These are phyloP conservation scores for Parachaetomium inaequale DNA, from an alignment of 495 filamentous ascomycete species.

Conservation along the genomic window DNA sequence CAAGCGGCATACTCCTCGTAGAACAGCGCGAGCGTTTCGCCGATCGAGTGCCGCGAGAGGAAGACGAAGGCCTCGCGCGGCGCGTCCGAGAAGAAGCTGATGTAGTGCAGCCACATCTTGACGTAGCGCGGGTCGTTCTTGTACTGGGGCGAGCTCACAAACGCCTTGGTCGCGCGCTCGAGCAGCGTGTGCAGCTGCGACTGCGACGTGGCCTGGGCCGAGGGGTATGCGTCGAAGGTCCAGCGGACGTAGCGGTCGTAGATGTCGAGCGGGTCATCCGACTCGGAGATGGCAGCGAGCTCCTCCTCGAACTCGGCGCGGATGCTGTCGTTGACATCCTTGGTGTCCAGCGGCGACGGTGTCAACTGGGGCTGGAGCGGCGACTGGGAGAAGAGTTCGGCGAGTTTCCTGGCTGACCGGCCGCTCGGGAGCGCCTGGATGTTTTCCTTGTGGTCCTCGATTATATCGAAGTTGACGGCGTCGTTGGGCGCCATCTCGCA, in stretches of 20 bases:
- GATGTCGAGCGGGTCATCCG: conserved; percentile 91
- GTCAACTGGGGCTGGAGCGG: conserved; percentile 54
- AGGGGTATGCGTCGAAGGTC: conserved; percentile 92
- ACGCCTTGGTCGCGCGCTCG: conserved; percentile 86
- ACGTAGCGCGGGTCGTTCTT: conserved; percentile 93
- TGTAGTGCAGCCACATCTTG: conserved; percentile 90
- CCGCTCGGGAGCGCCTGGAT: conserved; percentile 90
- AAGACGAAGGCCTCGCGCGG: conserved; percentile 91
- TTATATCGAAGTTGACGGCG: conserved; percentile 83
- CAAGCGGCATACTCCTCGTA: conserved; percentile 96
- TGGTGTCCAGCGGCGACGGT: conserved; percentile 62
- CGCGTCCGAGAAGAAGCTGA: conserved; percentile 84
- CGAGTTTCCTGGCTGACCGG: conserved; percentile 84
- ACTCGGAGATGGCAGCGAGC: conserved; percentile 69
- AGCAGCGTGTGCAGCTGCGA: conserved; percentile 85
- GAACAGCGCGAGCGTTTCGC: conserved; percentile 84
- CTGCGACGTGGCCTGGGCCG: conserved; percentile 84
- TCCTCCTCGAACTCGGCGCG: conserved; percentile 85
- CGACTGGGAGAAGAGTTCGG: conserved; percentile 72
- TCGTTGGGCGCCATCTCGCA: conserved; percentile 46
- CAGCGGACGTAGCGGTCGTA: conserved; percentile 97
- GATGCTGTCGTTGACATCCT: conserved; percentile 71
- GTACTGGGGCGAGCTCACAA: conserved; percentile 80
- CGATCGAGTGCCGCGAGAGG: conserved; percentile 80
- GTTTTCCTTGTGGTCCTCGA: conserved; percentile 96